Base-by-base conservation (phyloP, 768 basidiomycete species). In the Cubamyces sp. region DNA sequence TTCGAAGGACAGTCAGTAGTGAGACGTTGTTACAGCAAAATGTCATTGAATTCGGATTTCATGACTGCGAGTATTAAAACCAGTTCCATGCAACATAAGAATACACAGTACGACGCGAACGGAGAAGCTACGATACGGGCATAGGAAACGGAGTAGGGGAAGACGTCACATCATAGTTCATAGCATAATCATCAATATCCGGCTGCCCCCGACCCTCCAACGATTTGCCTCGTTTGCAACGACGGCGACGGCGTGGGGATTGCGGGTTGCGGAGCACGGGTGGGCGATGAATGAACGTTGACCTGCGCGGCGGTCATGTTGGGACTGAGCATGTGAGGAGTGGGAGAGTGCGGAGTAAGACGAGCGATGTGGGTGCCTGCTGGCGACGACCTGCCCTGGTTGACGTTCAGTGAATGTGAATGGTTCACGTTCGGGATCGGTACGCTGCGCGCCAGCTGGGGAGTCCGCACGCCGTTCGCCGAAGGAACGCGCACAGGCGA, bases 401-500 rank as follows among this genome's bases (percentile, higher is more conserved):
- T 19, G 3, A 45, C 64, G 47, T 23, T 25, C 34, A 67, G 37
- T 37, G 61, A 54, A 46, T 68, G 37, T 37, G 61, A 54, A 46
- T 68, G 70, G 46, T 48, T 63, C 26, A 58, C 51, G 3, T 40
- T 50, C 15, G 60, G 56, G 34, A 66, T 66, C 18, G 66, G 48
- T 3, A 66, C 43, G 7, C 57, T 63, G 14, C 66, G 68, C 34
- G 61, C 55, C 25, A 71, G 25, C 46, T 57, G 59, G 6, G 66
- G 58, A 3, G 77, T 76, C 46, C 84, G 82, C n/a, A 78, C 78
- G 5, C 86, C 85, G 66, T 84, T 85, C 19, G 82, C 80, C 0
- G 86, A 87, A 3, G 86, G 82, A 12, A 81, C 79, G 23, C 85
- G 80, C 18, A 67, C 67, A 23, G 80, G 80, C 3, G 79, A 75